Percentiles rank a stretch among this genome's conserved stretches.
These are phyloP conservation scores for Epichloe gansuensis DNA, from an alignment of 2,329 filamentous ascomycete species.

Conservation along the genomic window DNA sequence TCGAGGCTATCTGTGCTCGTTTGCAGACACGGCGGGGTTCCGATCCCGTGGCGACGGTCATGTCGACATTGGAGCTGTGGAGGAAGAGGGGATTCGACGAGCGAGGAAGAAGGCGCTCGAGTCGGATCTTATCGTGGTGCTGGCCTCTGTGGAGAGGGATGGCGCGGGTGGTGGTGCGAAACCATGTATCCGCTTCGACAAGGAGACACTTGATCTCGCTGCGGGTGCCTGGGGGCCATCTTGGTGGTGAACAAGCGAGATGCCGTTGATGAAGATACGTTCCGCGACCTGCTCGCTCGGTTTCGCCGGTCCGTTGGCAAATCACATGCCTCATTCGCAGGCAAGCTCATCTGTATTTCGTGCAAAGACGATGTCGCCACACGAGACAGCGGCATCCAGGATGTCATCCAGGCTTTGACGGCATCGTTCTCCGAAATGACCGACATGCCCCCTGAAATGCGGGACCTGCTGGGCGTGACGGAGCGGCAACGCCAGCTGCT, in stretches of 20 bases:
- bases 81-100: constrained; percentile 79
- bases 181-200: constrained; percentile 35
- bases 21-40: constrained; percentile 90
- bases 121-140: constrained; percentile 73
- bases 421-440: constrained; percentile 59
- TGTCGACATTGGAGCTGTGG: constrained; percentile 53
- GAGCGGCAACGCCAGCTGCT: constrained; percentile 79
- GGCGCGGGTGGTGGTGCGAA: constrained; percentile 14
- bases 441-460: constrained; percentile 53
- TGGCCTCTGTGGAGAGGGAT: constrained; percentile 57
- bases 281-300: constrained; percentile 24
- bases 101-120: constrained; percentile 70
- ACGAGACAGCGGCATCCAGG: constrained; percentile 51
- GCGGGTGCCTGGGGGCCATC: constrained; percentile 34
- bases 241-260: constrained; percentile 54
- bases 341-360: constrained; percentile 44
- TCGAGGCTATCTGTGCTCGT: constrained; percentile 78
- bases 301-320: constrained; percentile 21
- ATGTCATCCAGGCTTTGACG: constrained; percentile 55
- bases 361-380: constrained; percentile 44
- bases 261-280: constrained; percentile 21
- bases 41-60: constrained; percentile 30
- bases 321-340: constrained; percentile 14
- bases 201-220: constrained; percentile 42
- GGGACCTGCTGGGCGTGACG: constrained; percentile 80